phyloP scores from a whole-genome alignment of 2,329 filamentous ascomycete genomes.

The Fusarium continuum region DNA sequence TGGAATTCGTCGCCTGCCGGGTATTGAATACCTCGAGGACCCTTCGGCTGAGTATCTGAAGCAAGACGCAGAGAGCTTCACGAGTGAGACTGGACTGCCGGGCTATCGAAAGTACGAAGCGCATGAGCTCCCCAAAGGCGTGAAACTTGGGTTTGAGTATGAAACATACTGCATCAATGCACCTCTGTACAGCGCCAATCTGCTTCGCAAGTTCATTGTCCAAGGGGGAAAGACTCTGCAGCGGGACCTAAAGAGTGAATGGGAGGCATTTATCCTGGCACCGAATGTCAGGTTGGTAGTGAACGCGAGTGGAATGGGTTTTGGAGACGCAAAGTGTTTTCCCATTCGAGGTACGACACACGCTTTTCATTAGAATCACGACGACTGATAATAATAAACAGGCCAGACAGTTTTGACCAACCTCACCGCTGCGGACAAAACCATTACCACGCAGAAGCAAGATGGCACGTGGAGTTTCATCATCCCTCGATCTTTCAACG shows the following conservation, averaged over 20 bases:
- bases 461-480: conserved; percentile 72
- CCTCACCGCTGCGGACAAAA: conserved; percentile 46
- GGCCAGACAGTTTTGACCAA: conserved; percentile 52
- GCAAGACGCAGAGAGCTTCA: conserved; percentile 43
- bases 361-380: fast-evolving
- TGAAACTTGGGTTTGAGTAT: conserved; percentile 60
- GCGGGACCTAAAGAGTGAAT: conserved; percentile 44
- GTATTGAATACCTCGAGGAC: conserved; percentile 62
- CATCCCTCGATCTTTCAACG: conserved; percentile 68
- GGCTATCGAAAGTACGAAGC: conserved; percentile 43
- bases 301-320: conserved; percentile 49
- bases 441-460: conserved; percentile 67
- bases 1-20: conserved; percentile 59
- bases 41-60: conserved; percentile 52
- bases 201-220: conserved; percentile 47
- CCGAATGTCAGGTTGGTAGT: conserved; percentile 41
- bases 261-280: conserved; percentile 45
- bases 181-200: conserved; percentile 59
- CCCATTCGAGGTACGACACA: conserved; percentile 44
- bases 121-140: conserved; percentile 53
- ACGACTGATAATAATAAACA: conserved; percentile 23
- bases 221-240: conserved; percentile 44
- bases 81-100: conserved; percentile 41
- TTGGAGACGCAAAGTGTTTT: conserved; percentile 47
- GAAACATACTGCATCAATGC: conserved; percentile 64